These are phyloP conservation scores for Hamamelis virginiana DNA, from an alignment of 164 flowering plant species.

Conservation along the genomic window DNA sequence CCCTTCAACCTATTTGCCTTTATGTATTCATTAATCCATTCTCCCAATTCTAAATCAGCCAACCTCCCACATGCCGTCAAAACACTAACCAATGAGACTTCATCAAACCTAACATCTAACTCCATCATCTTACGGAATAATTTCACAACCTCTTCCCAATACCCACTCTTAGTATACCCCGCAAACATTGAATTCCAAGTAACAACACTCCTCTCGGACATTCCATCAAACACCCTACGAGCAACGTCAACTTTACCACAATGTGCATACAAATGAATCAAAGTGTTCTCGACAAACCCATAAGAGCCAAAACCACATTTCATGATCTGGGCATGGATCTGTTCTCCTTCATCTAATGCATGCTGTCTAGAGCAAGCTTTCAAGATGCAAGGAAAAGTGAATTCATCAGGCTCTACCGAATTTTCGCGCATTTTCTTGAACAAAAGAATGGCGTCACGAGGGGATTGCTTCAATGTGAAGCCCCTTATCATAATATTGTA, in stretches of 20 bases:
- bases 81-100: slow-evolving; percentile 41
- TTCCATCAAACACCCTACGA: slow-evolving; percentile 46
- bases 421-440: slow-evolving; percentile 35
- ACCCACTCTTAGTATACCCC: slow-evolving; percentile 35
- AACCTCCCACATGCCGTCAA: slow-evolving; percentile 51
- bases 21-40: slow-evolving; percentile 36
- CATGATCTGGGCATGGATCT: slow-evolving; percentile 35
- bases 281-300: slow-evolving; percentile 39
- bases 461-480: slow-evolving; percentile 26
- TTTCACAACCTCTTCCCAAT: slow-evolving; percentile 35
- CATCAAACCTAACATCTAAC: slow-evolving; percentile 27
- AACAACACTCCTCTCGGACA: slow-evolving; percentile 28
- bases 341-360: slow-evolving; percentile 40
- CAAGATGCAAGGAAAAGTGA: slow-evolving; percentile 37
- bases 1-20: slow-evolving; percentile 32
- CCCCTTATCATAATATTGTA: slow-evolving; percentile 49
- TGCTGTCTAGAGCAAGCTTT: slow-evolving; percentile 47
- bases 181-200: slow-evolving; percentile 55
- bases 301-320: slow-evolving; percentile 31
- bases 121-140: slow-evolving; percentile 38
- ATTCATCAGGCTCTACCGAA: slow-evolving; percentile 32
- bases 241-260: slow-evolving; percentile 33
- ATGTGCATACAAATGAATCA: slow-evolving; percentile 43
- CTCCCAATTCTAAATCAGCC: slow-evolving; percentile 39
- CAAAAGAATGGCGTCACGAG: slow-evolving; percentile 32